Base-by-base conservation (phyloP, 441 rosid species). In the Euphorbia corollata region DNA sequence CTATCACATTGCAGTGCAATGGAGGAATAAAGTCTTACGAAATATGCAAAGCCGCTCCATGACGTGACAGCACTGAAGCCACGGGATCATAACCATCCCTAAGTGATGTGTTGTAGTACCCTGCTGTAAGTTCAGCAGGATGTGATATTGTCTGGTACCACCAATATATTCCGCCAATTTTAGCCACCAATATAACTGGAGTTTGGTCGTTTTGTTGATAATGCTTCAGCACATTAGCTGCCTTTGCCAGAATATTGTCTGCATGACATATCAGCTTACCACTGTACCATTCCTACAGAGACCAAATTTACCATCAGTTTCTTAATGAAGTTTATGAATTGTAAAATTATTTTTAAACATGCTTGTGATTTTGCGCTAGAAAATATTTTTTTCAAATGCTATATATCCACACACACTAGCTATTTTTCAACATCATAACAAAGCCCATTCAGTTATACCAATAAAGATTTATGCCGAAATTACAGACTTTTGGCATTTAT, bases 121-220 rank as follows among this genome's bases (percentile, higher is more conserved):
- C 92, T 64, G 90, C 89, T 51, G 89, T 83, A 66, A 87, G 86
- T 78, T 89, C 89, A 61, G 96, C 85, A 18, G 92, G 83, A 70
- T 85, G 90, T 13, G 90, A 82, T 15, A 80, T 59, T 57, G 90
- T 88, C 79, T 83, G 83, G 79, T 88, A 89, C 86, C 87, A 85
- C 96, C 92, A 86, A 78, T 87, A 81, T 63, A 86, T 80, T 78
- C 90, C 90, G 58, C 84, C 85, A 68, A 81, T 78, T 78, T 80
- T 82, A 48, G 80, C 84, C 72, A 81, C 88, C 19, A 68, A 59
- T 10, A 27, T 58, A 10, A 68, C 86, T 69, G 83, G 68, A 18
- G 62, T 76, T 72, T 77, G 72, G 71, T 70, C 71, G 51, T 69
- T 74, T 68, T 77, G 76, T 78, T 74, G 76, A 63, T 79, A 68